Evolutionary conservation across 2,329 filamentous ascomycete species (phyloP).

Genomic region (Davidsoniella virescens): DNA sequence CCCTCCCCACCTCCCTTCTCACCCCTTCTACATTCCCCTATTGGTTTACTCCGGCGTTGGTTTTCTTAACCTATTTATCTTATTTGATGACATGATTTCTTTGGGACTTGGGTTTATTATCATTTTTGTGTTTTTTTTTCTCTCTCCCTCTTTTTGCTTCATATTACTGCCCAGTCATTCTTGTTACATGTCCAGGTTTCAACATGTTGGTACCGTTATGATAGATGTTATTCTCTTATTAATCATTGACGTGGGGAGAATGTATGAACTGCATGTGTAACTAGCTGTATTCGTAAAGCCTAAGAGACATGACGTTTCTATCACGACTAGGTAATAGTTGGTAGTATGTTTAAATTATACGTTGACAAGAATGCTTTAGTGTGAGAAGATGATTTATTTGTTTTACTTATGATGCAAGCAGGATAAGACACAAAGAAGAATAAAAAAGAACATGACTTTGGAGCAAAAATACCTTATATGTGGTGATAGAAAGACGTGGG

Average conservation of each 20-base stretch:
- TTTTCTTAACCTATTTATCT: background rate
- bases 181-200: too few species aligned
- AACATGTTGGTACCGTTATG: too few species aligned
- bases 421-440: too few species aligned
- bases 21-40: background rate
- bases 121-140: background rate
- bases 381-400: too few species aligned
- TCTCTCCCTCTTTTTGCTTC: constrained; percentile 3
- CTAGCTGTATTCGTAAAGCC: too few species aligned
- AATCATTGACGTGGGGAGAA: background rate
- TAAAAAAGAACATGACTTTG: too few species aligned
- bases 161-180: too few species aligned
- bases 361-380: too few species aligned
- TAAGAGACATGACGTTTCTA: background rate
- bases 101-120: background rate
- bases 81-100: background rate
- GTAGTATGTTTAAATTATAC: background rate
- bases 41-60: background rate
- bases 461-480: too few species aligned
- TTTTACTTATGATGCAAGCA: too few species aligned
- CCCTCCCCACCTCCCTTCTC: background rate
- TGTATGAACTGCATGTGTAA: background rate
- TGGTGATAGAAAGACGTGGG: too few species aligned
- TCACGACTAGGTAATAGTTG: background rate
- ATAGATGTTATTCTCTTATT: too few species aligned